These are phyloP conservation scores for Hyaloscypha bicolor DNA, from an alignment of 495 filamentous ascomycete species.

Conservation along the genomic window DNA sequence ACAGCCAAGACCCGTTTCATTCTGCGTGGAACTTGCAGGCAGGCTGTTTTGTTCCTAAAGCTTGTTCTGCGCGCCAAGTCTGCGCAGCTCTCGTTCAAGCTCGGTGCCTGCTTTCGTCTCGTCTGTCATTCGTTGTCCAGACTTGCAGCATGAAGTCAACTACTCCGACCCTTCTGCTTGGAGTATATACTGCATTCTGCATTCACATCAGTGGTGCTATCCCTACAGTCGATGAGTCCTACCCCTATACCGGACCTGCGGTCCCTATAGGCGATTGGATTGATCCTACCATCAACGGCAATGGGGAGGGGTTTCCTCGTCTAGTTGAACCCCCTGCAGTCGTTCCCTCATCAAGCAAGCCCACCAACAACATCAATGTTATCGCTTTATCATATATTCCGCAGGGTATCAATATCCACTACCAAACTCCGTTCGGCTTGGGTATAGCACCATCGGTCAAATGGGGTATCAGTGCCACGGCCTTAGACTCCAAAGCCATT, in stretches of 20 bases:
- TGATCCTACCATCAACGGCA: slow-evolving; percentile 51
- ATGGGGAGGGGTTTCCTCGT: slow-evolving; percentile 54
- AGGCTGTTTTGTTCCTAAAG: background rate
- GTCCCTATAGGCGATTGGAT: slow-evolving; percentile 55
- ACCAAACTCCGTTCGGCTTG: slow-evolving; percentile 56
- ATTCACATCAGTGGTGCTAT: background rate
- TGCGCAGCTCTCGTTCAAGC: background rate
- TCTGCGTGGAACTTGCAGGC: background rate
- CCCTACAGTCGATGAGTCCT: slow-evolving; percentile 37
- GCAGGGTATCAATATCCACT: slow-evolving; percentile 53
- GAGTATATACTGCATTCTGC: background rate
- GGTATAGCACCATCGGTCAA: slow-evolving; percentile 42
- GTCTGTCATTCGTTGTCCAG: background rate
- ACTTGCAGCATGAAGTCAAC: background rate
- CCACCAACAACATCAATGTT: slow-evolving; percentile 57
- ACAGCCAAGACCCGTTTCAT: background rate
- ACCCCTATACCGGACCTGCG: slow-evolving; percentile 49
- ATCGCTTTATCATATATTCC: slow-evolving; percentile 52
- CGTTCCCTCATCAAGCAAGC: slow-evolving; percentile 41
- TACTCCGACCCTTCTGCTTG: background rate
- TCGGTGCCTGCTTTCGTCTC: background rate
- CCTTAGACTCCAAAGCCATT: slow-evolving; percentile 36
- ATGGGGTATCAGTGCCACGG: slow-evolving; percentile 40
- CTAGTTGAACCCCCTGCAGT: slow-evolving; percentile 58
- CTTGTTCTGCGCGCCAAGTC: background rate